phyloP scores from a whole-genome alignment of 176 grass and related monocot genomes.

The Eleusine indica region DNA sequence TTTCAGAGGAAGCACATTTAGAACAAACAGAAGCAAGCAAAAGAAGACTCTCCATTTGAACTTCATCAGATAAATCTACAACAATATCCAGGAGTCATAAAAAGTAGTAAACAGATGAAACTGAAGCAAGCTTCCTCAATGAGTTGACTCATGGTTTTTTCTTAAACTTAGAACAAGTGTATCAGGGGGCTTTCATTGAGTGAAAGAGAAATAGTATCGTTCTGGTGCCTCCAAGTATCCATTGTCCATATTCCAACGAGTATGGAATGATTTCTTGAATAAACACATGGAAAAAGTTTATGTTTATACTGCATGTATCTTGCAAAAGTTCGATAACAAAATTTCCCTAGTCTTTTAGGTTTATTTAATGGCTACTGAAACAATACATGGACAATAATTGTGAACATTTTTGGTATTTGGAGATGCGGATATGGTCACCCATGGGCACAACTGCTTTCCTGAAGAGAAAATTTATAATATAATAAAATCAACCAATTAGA shows the following conservation, averaged over 20 bases:
- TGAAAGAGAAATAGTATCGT: too few species aligned
- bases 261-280: too few species aligned
- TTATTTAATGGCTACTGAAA: not conserved
- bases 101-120: constrained; percentile 6
- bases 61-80: constrained; percentile 57
- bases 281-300: too few species aligned
- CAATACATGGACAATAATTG: not conserved
- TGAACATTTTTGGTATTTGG: not conserved
- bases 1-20: constrained; percentile 64
- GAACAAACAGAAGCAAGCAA: constrained; percentile 63
- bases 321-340: too few species aligned
- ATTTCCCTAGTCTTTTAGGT: too few species aligned
- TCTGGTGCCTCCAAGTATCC: too few species aligned
- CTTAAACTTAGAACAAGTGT: too few species aligned
- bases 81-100: constrained; percentile 18
- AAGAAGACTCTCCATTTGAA: constrained; percentile 74
- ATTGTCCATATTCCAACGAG: too few species aligned
- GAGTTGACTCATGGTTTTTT: too few species aligned
- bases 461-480: not conserved
- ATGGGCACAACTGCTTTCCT: not conserved
- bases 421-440: not conserved
- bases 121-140: not conserved
- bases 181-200: too few species aligned
- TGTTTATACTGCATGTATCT: too few species aligned
- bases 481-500: not conserved